Evolutionary conservation across 2,329 filamentous ascomycete species (phyloP), one percentile per base, ranked within the genome.

Genomic region (Fusarium chaquense): DNA sequence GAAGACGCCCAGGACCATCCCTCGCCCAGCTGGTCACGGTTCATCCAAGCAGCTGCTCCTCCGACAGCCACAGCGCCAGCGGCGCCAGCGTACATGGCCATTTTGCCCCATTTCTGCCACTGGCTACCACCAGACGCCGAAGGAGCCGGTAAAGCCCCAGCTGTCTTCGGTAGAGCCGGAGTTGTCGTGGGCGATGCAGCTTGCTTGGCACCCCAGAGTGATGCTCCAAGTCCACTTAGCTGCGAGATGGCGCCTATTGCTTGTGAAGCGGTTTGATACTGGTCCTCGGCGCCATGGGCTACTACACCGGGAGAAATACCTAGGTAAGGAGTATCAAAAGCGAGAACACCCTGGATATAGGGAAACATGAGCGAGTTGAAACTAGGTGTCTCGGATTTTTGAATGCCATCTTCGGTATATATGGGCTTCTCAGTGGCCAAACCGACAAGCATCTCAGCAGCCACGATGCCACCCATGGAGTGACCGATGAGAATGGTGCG

Each of bases 401-500:
- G 75, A 54, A 80, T 77, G 36, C 80, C 81, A 73, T 81, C 81
- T 62, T 82, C 78, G 36, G 83, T 82, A 69, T 84, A 82, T 69
- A 89, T 85, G 61, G 86, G 85, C 65, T 81, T 79, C 57, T 89
- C 87, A 10, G 83, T 85, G 1, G 85, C 82, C 53, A 98, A 86
- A 41, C 90, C 86, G 72, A 98, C 87, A 67, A 95, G 85, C 16
- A 93, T 91, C 77, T 98, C 96, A 35, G 94, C 95, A 13, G 93
- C 95, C 47, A 98, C 94, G 74, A 98, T 98, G 73, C 96, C 96
- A 73, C 92, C 92, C 92, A 92, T 98, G 11, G 91, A 94, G 79
- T 98, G 94, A 26, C 94, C 94, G 60, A 97, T 83, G 18, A 98
- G 86, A 47, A 97, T 86, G 30, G 92, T 91, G 75, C 90, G 90